Evolutionary conservation across 345 rosid species (phyloP).

Genomic region (Gossypium longicalyx): DNA sequence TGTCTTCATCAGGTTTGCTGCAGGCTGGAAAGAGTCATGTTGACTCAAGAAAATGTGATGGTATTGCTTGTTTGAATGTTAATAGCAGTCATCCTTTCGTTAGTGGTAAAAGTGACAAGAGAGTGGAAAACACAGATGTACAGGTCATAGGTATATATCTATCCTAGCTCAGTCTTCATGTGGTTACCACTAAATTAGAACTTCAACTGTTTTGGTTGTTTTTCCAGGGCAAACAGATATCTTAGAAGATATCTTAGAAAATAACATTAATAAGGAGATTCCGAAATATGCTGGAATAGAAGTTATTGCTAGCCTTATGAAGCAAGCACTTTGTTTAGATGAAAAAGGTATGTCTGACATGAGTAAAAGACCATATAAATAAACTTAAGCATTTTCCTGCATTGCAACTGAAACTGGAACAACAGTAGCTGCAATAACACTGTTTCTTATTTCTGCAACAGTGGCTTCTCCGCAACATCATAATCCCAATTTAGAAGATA

Average conservation of each 20-base stretch:
- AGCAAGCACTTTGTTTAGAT: conserved; percentile 24
- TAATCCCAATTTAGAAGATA: conserved; percentile 20
- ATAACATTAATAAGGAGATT: conserved; percentile 28
- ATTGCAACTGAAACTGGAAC: conserved; percentile 8
- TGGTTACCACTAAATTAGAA: conserved; percentile 4
- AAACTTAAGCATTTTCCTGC: not conserved
- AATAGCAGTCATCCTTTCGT: conserved; percentile 22
- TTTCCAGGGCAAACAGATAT: conserved; percentile 35
- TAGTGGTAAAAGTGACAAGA: conserved; percentile 29
- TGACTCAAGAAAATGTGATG: conserved; percentile 25
- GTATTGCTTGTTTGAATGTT: conserved; percentile 21
- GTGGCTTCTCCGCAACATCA: conserved; percentile 22
- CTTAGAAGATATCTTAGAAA: conserved; percentile 29
- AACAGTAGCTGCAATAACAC: conserved; percentile 17
- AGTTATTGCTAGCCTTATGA: conserved; percentile 24
- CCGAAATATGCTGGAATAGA: conserved; percentile 24
- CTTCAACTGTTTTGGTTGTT: conserved; percentile 5
- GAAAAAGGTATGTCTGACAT: conserved; percentile 34
- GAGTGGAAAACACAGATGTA: conserved; percentile 15
- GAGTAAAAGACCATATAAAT: not conserved
- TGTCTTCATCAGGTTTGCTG: conserved; percentile 26
- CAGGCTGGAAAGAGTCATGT: conserved; percentile 21
- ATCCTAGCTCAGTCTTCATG: conserved; percentile 13
- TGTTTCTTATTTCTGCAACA: conserved; percentile 31
- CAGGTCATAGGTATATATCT: conserved; percentile 32